Conservation (phyloP, 1,284 basidiomycete genomes). For the Gymnopus androsaceus region DNA sequence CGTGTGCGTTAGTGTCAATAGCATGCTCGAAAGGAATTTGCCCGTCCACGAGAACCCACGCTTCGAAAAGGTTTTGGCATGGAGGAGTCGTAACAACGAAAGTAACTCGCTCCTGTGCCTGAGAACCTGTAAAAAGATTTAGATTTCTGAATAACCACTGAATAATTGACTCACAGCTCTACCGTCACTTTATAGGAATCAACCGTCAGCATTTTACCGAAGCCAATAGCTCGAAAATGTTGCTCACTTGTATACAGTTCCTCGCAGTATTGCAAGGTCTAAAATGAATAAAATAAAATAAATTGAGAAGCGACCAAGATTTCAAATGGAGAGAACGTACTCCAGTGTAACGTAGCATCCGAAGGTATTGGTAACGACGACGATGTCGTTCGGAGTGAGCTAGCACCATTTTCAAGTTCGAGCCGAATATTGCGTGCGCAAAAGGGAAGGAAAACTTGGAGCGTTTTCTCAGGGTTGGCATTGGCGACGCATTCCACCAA, state of each 20-base stretch:
- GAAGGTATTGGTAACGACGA: constrained; percentile 72
- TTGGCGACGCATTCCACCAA: constrained; percentile 87
- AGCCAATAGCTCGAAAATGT: constrained; percentile 5
- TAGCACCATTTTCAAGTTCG: constrained; percentile 87
- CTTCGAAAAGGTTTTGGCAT: constrained; percentile 77
- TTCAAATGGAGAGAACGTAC: constrained; percentile 40
- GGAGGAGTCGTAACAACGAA: constrained; percentile 66
- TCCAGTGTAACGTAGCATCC: constrained; percentile 91
- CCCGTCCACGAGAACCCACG: constrained; percentile 81
- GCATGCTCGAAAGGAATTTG: constrained; percentile 74
- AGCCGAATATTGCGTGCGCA: constrained; percentile 71
- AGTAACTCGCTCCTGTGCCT: constrained; percentile 67
- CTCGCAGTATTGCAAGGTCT: constrained; percentile 72
- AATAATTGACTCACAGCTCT: constrained; percentile 46
- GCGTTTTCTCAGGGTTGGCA: constrained; percentile 75
- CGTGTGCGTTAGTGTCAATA: constrained; percentile 78
- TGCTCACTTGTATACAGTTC: constrained; percentile 71
- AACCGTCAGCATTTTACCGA: neutral
- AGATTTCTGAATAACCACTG: neutral
- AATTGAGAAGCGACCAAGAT: constrained; percentile 2
- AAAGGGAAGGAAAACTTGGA: constrained; percentile 76
- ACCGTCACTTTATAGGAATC: constrained; percentile 51
- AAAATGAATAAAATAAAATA: constrained; percentile 7
- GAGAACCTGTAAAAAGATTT: constrained; percentile 46
- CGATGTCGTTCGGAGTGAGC: constrained; percentile 81